These are phyloP conservation scores for Pythium inflatum DNA, from an alignment of 352 stramenopile genomes.

Conservation along the genomic window DNA sequence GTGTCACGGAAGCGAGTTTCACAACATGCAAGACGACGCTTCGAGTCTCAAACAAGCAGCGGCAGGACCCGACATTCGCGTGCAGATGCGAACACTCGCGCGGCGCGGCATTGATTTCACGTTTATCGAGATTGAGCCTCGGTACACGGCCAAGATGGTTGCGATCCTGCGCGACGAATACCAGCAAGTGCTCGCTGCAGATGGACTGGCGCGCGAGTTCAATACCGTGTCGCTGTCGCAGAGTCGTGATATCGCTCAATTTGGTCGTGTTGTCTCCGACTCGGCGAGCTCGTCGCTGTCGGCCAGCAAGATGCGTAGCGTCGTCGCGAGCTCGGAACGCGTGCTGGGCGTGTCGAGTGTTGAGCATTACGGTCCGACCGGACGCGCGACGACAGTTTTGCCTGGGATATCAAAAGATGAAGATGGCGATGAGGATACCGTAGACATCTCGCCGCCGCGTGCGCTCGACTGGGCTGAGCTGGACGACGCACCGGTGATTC, in stretches of 20 bases:
- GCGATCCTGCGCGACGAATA: constrained; percentile 38
- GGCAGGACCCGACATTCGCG: constrained; percentile 38
- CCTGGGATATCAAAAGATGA: not conserved
- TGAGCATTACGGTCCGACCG: constrained; percentile 10
- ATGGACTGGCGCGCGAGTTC: constrained; percentile 34
- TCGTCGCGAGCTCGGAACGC: constrained; percentile 21
- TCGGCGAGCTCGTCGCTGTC: constrained; percentile 37
- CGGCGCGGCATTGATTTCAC: constrained; percentile 44
- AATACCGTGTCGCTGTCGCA: constrained; percentile 26
- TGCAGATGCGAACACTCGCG: constrained; percentile 40
- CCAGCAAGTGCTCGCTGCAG: not conserved
- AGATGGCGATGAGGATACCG: not conserved
- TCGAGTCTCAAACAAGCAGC: constrained; percentile 20
- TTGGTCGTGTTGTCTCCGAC: constrained; percentile 34
- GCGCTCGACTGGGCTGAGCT: constrained; percentile 32
- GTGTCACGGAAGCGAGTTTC: constrained; percentile 44
- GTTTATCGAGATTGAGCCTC: constrained; percentile 39
- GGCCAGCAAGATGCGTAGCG: constrained; percentile 33
- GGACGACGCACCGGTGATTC: constrained; percentile 6
- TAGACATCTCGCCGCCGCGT: not conserved
- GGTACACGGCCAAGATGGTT: constrained; percentile 39
- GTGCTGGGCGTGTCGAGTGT: not conserved
- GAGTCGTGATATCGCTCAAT: constrained; percentile 17
- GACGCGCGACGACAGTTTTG: not conserved
- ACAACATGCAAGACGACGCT: constrained; percentile 16